Percentiles rank a stretch among this genome's conserved stretches.
Evolutionary conservation across 345 rosid species (phyloP).

Genomic region (Geranium rotundifolium): DNA sequence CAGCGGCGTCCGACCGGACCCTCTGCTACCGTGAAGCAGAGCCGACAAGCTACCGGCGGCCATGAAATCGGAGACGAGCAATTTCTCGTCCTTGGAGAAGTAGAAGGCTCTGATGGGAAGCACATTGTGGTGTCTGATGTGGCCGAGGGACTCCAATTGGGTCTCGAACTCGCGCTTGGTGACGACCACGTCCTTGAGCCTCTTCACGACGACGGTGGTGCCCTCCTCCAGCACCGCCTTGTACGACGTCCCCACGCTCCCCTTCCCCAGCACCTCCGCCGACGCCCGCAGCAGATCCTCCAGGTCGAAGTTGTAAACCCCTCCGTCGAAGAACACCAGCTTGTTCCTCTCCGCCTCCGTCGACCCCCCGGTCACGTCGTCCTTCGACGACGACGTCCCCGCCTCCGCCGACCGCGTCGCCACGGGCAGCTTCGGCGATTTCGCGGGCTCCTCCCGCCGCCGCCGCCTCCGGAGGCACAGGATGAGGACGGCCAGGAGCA

Average conservation of each 20-base stretch:
- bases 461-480: slow-evolving; percentile 15
- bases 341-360: slow-evolving; percentile 56
- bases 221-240: slow-evolving; percentile 71
- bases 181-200: slow-evolving; percentile 66
- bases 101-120: slow-evolving; percentile 75
- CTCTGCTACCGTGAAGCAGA: slow-evolving; percentile 63
- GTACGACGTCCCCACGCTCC: slow-evolving; percentile 82
- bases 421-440: slow-evolving; percentile 9
- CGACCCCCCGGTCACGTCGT: slow-evolving; percentile 7
- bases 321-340: slow-evolving; percentile 84
- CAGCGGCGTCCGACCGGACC: slow-evolving; percentile 49
- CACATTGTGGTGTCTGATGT: slow-evolving; percentile 71
- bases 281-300: slow-evolving; percentile 96
- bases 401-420: slow-evolving; percentile 17
- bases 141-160: slow-evolving; percentile 78
- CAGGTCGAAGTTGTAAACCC: slow-evolving; percentile 74
- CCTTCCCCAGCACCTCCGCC: slow-evolving; percentile 92
- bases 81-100: slow-evolving; percentile 80
- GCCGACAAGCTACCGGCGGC: slow-evolving; percentile 57
- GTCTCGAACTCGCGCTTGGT: slow-evolving; percentile 85
- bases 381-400: slow-evolving; percentile 72
- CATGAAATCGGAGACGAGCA: slow-evolving; percentile 67
- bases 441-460: slow-evolving; percentile 12
- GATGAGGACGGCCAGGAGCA: slow-evolving; percentile 15
- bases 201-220: slow-evolving; percentile 70